Evolutionary conservation across 2,329 filamentous ascomycete species (phyloP).

Genomic region (Immersiporthe knoxdaviesiana): DNA sequence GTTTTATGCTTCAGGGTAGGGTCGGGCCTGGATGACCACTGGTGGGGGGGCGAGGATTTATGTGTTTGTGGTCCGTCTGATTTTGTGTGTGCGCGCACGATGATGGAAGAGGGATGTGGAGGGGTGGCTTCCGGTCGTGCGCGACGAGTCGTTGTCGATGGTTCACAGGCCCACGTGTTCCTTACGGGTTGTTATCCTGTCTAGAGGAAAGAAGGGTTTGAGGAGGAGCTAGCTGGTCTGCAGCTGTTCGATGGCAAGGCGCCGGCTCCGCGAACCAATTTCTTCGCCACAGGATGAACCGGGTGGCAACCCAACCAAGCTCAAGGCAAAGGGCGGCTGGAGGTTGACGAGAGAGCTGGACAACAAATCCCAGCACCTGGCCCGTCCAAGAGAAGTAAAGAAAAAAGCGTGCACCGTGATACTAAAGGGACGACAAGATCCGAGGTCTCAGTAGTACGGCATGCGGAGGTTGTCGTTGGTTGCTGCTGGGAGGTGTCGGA

Average conservation of each 20-base stretch:
- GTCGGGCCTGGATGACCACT: conserved; percentile 5
- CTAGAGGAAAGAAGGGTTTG: not conserved
- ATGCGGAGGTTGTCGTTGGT: conserved; percentile 52
- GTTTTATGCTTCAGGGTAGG: not conserved
- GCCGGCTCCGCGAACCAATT: conserved; percentile 16
- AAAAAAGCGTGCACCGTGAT: conserved; percentile 57
- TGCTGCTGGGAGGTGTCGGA: conserved; percentile 47
- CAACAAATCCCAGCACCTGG: conserved; percentile 38
- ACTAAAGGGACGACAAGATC: conserved; percentile 49
- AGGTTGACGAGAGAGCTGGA: conserved; percentile 37
- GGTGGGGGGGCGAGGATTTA: not conserved
- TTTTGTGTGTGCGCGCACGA: not conserved
- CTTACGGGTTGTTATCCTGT: conserved; percentile 1
- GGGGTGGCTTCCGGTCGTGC: not conserved
- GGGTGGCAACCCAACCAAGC: conserved; percentile 6
- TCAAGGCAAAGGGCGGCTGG: conserved; percentile 7
- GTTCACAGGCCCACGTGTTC: not conserved
- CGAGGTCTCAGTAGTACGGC: conserved; percentile 52
- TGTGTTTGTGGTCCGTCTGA: conserved; percentile 1
- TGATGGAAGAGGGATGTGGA: not conserved
- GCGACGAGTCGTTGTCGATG: conserved; percentile 4
- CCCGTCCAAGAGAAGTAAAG: too few relatives aligned
- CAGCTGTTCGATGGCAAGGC: conserved; percentile 14
- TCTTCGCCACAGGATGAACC: conserved; percentile 17
- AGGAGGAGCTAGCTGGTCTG: conserved; percentile 8